A percentile compares a stretch with the other conserved stretches of the same genome.
Evolutionary conservation across 345 rosid species (phyloP).

Genomic region (Aquilaria sinensis): DNA sequence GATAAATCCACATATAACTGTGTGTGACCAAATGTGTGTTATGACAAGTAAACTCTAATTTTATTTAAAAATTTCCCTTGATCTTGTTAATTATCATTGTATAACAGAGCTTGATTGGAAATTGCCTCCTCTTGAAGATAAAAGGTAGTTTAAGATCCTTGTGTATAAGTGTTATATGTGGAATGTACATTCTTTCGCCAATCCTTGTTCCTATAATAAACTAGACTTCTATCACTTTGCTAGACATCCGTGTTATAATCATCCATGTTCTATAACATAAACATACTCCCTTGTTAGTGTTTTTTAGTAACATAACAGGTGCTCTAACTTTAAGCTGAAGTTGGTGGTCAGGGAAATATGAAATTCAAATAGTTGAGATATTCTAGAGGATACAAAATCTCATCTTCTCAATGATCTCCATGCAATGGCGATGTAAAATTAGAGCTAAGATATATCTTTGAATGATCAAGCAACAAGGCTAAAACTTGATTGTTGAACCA

Average conservation of each 20-base stretch:
- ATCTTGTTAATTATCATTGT: conserved; percentile 3
- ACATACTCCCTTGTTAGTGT: not conserved
- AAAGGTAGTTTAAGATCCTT: not conserved
- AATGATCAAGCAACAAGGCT: too few species aligned
- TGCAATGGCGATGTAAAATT: too few species aligned
- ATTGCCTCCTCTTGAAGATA: not conserved
- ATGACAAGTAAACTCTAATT: conserved; percentile 1
- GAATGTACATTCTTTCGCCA: not conserved
- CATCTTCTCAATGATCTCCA: too few species aligned
- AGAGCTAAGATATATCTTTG: too few species aligned
- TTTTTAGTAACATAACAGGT: not conserved
- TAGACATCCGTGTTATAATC: not conserved
- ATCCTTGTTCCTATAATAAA: too few species aligned
- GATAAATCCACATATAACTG: not conserved
- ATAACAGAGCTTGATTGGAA: not conserved
- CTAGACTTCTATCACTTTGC: not conserved
- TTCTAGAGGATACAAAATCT: too few species aligned
- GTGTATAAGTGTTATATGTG: not conserved
- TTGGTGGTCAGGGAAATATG: not conserved
- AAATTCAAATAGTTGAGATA: not conserved
- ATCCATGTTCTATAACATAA: not conserved
- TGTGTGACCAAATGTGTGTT: not conserved
- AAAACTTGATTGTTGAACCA: too few species aligned
- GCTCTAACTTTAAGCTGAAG: not conserved
- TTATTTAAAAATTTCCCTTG: conserved; percentile 1